Evolutionary conservation across 306 rosid genomes (phyloP).

Genomic region (Macrotyloma uniflorum): DNA sequence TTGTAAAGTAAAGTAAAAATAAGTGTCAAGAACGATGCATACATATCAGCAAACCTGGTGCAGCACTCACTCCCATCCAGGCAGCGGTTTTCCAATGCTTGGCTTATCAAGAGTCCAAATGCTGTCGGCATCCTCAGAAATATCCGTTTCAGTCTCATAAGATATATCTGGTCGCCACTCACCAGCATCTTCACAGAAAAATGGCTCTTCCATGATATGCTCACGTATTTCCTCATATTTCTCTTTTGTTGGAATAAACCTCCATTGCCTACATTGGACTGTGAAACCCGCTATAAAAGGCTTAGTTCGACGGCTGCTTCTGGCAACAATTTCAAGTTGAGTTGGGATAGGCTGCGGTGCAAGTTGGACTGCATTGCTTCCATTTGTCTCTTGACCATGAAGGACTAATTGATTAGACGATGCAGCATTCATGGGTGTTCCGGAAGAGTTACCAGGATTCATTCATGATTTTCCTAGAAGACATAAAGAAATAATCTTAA

Average conservation of each 20-base stretch:
- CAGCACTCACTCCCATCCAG: constrained; percentile 91
- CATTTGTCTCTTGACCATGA: constrained; percentile 58
- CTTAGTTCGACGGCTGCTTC: constrained; percentile 45
- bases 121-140: constrained; percentile 84
- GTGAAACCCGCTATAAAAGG: constrained; percentile 87
- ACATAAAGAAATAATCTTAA: neutral
- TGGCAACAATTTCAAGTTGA: constrained; percentile 29
- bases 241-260: constrained; percentile 88
- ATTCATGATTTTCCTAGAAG: constrained; percentile 47
- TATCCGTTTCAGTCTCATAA: constrained; percentile 83
- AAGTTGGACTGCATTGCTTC: constrained; percentile 41
- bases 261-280: constrained; percentile 99
- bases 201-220: constrained; percentile 72
- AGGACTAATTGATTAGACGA: constrained; percentile 74
- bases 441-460: constrained; percentile 43
- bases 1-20: too few species aligned
- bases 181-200: constrained; percentile 71
- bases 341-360: constrained; percentile 44
- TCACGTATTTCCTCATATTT: constrained; percentile 93
- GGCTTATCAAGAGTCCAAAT: constrained; percentile 99
- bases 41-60: constrained; percentile 90
- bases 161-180: constrained; percentile 83
- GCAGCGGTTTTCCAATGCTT: constrained; percentile 83
- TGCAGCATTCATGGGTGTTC: constrained; percentile 42
- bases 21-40: constrained; percentile 34